Percentiles rank a stretch among this genome's conserved stretches.
Conservation (phyloP, 2,329 filamentous ascomycete genomes). For the Graphium sp. region DNA sequence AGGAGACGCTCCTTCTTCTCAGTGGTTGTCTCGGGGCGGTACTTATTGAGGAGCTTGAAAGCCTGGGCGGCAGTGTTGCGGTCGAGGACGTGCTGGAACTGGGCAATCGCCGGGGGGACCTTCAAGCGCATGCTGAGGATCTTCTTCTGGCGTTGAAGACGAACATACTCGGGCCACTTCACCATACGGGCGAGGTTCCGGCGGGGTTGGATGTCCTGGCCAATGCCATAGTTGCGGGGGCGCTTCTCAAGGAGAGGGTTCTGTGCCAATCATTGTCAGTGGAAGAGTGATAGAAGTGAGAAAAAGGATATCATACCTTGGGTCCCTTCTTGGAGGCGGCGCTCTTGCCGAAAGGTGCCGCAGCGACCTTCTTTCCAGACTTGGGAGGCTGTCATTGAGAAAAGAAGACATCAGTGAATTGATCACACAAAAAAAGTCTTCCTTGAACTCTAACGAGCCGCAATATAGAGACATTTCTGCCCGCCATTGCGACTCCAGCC, state of each 20-base stretch:
- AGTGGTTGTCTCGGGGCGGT: constrained; percentile 95
- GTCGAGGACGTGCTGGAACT: constrained; percentile 96
- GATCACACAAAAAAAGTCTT: constrained; percentile 63
- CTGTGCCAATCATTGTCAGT: constrained; percentile 25
- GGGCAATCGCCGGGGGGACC: constrained; percentile 90
- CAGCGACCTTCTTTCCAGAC: constrained; percentile 90
- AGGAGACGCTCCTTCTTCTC: constrained; percentile 99
- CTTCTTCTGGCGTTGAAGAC: constrained; percentile 86
- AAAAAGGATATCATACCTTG: constrained; percentile 54
- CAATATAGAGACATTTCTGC: constrained; percentile 36
- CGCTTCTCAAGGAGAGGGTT: constrained; percentile 99
- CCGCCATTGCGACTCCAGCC: constrained; percentile 41
- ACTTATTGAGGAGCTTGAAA: constrained; percentile 99
- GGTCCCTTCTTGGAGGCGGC: constrained; percentile 83
- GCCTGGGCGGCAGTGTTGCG: constrained; percentile 91
- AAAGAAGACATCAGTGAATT: constrained; percentile 95
- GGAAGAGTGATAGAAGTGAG: too few relatives aligned
- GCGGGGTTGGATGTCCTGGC: constrained; percentile 94
- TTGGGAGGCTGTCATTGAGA: constrained; percentile 99
- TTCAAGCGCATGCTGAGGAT: constrained; percentile 97
- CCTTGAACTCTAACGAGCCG: constrained; percentile 74
- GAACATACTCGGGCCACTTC: constrained; percentile 99
- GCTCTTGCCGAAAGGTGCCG: constrained; percentile 92
- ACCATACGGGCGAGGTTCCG: constrained; percentile 97
- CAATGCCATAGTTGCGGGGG: constrained; percentile 93